phyloP scores from a whole-genome alignment of 2,329 filamentous ascomycete species.

The Colletotrichum sp. region DNA sequence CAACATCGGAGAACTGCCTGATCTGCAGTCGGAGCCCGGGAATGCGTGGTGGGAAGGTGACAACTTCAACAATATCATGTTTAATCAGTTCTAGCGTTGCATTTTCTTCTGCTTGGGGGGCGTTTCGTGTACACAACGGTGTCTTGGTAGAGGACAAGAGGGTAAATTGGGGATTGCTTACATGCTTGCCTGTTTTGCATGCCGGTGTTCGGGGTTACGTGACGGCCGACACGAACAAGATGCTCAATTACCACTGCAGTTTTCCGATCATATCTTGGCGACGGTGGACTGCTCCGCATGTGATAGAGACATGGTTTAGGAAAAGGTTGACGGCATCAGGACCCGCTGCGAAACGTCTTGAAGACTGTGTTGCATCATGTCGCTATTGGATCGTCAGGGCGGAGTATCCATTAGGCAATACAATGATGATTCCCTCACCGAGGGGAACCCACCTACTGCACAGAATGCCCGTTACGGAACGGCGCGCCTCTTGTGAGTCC shows the following conservation, averaged over 20 bases:
- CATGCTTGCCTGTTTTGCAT: background rate
- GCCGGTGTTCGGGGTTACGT: background rate
- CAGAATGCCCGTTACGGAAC: background rate
- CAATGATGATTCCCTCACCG: background rate
- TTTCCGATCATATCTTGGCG: background rate
- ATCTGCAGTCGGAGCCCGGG: slow-evolving; percentile 33
- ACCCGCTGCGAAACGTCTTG: background rate
- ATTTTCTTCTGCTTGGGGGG: background rate
- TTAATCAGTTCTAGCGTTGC: slow-evolving; percentile 38
- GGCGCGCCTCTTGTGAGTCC: background rate
- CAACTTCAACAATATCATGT: slow-evolving; percentile 42
- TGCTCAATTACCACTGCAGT: background rate
- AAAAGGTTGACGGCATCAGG: background rate
- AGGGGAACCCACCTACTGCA: background rate
- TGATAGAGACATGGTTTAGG: background rate
- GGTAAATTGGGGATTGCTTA: slow-evolving; percentile 9
- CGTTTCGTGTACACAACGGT: background rate
- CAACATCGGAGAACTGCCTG: slow-evolving; percentile 40
- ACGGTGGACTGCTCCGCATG: background rate
- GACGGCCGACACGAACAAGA: background rate
- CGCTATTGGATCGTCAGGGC: background rate
- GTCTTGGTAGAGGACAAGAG: background rate
- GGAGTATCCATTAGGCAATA: background rate
- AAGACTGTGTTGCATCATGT: background rate
- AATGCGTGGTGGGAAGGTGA: slow-evolving; percentile 46